These are phyloP conservation scores for Coprinellus aureogranulatus DNA, from an alignment of 768 basidiomycete species.

Conservation along the genomic window DNA sequence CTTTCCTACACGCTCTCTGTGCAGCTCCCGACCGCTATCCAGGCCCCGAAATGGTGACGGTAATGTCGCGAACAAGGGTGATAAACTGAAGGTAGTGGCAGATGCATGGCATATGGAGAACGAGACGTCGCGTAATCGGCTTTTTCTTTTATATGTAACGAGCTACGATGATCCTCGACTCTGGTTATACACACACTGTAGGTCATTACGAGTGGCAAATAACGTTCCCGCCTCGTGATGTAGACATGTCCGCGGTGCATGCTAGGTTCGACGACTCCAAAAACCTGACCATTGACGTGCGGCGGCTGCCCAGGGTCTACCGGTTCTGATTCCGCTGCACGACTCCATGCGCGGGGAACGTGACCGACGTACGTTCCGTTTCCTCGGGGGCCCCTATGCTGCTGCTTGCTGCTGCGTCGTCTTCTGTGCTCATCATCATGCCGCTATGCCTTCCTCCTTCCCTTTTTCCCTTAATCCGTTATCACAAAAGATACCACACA, in stretches of 20 bases:
- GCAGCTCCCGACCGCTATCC: conserved; percentile 43
- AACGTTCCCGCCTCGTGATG: conserved; percentile 50
- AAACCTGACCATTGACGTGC: conserved; percentile 47
- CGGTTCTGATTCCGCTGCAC: background rate
- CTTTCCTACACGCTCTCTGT: conserved; percentile 49
- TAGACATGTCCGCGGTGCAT: conserved; percentile 51
- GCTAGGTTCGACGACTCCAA: conserved; percentile 48
- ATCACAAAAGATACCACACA: too few relatives aligned
- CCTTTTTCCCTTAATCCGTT: too few relatives aligned
- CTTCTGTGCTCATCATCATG: too few relatives aligned
- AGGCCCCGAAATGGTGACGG: conserved; percentile 65
- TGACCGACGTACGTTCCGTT: background rate
- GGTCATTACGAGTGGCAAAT: conserved; percentile 66
- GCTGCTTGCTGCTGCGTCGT: too few relatives aligned
- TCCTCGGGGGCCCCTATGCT: too few relatives aligned
- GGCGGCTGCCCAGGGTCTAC: conserved; percentile 16
- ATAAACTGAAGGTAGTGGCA: conserved; percentile 54
- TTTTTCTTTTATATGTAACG: conserved; percentile 5
- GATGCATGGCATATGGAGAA: conserved; percentile 62
- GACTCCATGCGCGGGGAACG: background rate
- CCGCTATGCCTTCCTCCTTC: too few relatives aligned
- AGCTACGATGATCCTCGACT: background rate
- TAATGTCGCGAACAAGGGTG: conserved; percentile 58
- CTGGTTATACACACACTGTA: conserved; percentile 20
- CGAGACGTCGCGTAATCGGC: conserved; percentile 50